Conservation (phyloP, 345 rosid species). For the Eucalyptus victrix region DNA sequence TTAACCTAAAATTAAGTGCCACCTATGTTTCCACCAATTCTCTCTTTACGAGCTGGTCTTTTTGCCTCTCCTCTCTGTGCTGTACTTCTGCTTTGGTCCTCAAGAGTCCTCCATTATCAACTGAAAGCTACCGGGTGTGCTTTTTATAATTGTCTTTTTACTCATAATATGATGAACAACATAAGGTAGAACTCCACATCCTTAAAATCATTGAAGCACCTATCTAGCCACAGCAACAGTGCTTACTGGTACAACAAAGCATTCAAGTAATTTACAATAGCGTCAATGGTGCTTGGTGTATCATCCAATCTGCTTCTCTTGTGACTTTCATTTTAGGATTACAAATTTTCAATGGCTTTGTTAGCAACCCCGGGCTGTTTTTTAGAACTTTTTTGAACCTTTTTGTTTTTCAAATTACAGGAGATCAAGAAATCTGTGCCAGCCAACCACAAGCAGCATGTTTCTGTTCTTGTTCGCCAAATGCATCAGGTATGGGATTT, state of each 20-base stretch:
- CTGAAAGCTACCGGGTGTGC: background rate
- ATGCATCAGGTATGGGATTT: slow-evolving; percentile 74
- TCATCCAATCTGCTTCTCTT: background rate
- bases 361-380: background rate
- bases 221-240: background rate
- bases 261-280: background rate
- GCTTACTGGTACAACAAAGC: background rate
- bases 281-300: background rate
- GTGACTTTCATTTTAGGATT: background rate
- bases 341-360: background rate
- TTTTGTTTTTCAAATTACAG: slow-evolving; percentile 11
- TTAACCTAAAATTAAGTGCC: background rate
- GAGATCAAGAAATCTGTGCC: slow-evolving; percentile 74
- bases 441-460: slow-evolving; percentile 68
- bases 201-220: background rate
- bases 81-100: background rate
- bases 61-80: background rate
- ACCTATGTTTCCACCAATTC: background rate
- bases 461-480: slow-evolving; percentile 83
- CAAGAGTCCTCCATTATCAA: background rate
- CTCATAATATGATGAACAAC: background rate
- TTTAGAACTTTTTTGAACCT: background rate
- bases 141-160: background rate
- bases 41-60: background rate
- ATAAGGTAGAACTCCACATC: background rate